phyloP scores from a whole-genome alignment of 1,284 basidiomycete species.

The Rhizoctonia solani region DNA sequence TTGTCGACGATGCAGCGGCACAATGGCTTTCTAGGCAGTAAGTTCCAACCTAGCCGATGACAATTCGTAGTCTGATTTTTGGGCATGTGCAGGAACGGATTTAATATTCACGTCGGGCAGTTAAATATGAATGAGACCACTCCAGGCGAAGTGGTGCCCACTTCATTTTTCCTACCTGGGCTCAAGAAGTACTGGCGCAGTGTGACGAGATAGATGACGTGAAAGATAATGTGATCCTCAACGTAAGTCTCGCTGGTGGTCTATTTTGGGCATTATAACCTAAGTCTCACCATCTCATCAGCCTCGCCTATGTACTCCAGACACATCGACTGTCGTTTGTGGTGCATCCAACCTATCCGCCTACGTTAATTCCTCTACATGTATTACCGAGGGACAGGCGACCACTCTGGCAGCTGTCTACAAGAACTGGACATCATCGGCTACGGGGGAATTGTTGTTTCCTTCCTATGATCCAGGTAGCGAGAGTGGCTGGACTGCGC shows the following conservation, averaged over 20 bases:
- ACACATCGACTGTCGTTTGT: not conserved
- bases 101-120: not conserved
- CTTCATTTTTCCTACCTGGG: not conserved
- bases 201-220: not conserved
- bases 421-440: not conserved
- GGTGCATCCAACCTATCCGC: not conserved
- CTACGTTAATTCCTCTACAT: not conserved
- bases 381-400: not conserved
- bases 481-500: not conserved
- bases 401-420: not conserved
- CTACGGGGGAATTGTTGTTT: not conserved
- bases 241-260: not conserved
- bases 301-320: not conserved
- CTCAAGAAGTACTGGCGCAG: not conserved
- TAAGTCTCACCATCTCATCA: not conserved
- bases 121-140: not conserved
- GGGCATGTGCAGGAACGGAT: not conserved
- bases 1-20: not conserved
- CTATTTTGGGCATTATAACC: not conserved
- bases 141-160: not conserved
- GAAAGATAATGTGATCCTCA: not conserved
- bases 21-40: conserved; percentile 1
- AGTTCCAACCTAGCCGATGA: no score
- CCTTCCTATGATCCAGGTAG: not conserved
- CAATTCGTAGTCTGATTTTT: no score